A percentile compares a stretch with the other conserved stretches of the same genome.
These are phyloP conservation scores for Cladophialophora carrionii DNA, from an alignment of 2,329 filamentous ascomycete genomes.

Conservation along the genomic window DNA sequence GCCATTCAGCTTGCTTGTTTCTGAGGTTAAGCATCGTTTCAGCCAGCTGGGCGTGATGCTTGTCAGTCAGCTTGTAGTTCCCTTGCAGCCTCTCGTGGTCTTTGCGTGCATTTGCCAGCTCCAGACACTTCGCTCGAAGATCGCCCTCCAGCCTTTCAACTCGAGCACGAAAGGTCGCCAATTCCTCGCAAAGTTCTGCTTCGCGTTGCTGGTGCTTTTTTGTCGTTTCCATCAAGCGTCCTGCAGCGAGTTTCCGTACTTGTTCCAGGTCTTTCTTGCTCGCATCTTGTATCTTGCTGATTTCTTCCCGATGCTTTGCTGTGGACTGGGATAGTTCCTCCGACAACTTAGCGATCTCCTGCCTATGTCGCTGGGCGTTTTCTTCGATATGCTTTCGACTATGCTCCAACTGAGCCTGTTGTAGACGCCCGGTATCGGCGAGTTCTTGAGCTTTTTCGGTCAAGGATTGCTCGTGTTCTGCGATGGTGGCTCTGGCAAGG, in stretches of 20 bases:
- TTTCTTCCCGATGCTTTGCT: constrained; percentile 24
- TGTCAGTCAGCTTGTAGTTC: constrained; percentile 30
- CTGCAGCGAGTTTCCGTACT: constrained; percentile 39
- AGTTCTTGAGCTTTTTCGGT: constrained; percentile 24
- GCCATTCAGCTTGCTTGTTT: constrained; percentile 55
- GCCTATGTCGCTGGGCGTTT: constrained; percentile 20
- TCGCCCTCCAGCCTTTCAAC: constrained; percentile 35
- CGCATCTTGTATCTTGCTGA: constrained; percentile 18
- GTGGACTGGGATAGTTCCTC: constrained; percentile 21
- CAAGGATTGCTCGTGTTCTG: constrained; percentile 22
- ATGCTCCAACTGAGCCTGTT: constrained; percentile 24
- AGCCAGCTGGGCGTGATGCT: constrained; percentile 29
- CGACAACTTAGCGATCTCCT: constrained; percentile 18
- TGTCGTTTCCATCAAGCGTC: constrained; percentile 44
- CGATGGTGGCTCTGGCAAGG: constrained; percentile 16
- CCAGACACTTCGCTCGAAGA: constrained; percentile 31
- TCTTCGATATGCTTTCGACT: constrained; percentile 13
- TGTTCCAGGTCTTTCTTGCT: constrained; percentile 24
- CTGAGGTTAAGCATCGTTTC: constrained; percentile 43
- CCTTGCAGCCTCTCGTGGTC: constrained; percentile 29
- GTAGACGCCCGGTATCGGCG: constrained; percentile 8
- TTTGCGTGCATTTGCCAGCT: constrained; percentile 31
- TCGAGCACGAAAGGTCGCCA: constrained; percentile 35
- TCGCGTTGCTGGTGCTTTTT: constrained; percentile 44
- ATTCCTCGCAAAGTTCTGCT: constrained; percentile 33